Percentiles rank a stretch among this genome's conserved stretches.
Evolutionary conservation across 139 green algal genomes (phyloP).

Genomic region (Micractinium conductrix): DNA sequence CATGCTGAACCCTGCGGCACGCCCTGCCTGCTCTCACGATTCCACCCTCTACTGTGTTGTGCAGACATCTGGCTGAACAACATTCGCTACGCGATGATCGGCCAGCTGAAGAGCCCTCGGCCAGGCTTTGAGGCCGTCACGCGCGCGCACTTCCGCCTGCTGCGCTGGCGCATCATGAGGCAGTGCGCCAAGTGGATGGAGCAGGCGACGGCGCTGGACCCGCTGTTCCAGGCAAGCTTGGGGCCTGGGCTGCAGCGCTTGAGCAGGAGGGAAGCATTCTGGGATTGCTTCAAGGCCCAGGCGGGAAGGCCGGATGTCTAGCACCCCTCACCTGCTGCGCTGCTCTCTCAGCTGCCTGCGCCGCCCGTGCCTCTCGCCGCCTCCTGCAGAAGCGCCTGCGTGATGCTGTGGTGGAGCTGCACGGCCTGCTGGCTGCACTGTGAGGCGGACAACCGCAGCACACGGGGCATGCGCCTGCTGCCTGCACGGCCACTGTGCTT

Average conservation of each 20-base stretch:
- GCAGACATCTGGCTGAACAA: conserved; percentile 64
- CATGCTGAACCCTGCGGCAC: too few relatives aligned
- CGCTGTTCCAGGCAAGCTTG: conserved; percentile 13
- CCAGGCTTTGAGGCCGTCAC: conserved; percentile 64
- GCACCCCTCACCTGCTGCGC: not conserved
- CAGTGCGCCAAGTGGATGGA: conserved; percentile 26
- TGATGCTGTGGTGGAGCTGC: conserved; percentile 18
- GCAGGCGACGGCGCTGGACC: conserved; percentile 1
- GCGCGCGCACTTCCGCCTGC: conserved; percentile 37
- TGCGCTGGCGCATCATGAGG: conserved; percentile 22
- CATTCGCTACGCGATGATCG: conserved; percentile 80
- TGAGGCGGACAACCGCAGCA: too few relatives aligned
- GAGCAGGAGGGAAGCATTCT: not conserved
- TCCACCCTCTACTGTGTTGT: too few relatives aligned
- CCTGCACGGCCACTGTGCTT: too few relatives aligned
- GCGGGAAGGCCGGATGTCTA: not conserved
- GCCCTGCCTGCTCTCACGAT: too few relatives aligned
- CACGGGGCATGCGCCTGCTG: too few relatives aligned
- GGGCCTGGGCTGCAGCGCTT: not conserved
- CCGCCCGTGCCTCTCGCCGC: not conserved
- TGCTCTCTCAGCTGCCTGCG: not conserved
- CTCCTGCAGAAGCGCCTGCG: not conserved
- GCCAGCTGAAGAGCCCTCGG: conserved; percentile 61
- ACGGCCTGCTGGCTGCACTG: conserved; percentile 10
- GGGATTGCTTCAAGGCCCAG: not conserved